Conservation (phyloP, 179 eudicot genomes). For the Pouteria campechiana region DNA sequence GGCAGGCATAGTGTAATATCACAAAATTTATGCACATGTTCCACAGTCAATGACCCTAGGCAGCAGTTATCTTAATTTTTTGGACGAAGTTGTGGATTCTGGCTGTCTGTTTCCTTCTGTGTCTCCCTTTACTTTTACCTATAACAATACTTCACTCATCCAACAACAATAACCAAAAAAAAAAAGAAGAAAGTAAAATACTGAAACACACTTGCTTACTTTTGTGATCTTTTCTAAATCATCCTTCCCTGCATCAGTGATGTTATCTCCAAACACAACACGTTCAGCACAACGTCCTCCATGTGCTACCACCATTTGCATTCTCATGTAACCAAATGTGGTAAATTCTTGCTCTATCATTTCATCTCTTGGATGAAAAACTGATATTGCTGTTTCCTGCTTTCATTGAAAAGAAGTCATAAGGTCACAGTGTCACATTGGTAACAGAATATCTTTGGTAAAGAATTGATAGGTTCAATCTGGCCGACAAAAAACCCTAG, state of each 20-base stretch:
- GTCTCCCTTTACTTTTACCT: too few species aligned
- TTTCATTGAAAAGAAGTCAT: constrained; percentile 6
- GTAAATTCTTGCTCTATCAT: constrained; percentile 71
- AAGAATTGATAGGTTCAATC: too few species aligned
- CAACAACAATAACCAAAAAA: background rate
- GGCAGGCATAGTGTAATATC: too few species aligned
- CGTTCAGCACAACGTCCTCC: constrained; percentile 96
- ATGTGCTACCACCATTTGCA: constrained; percentile 99
- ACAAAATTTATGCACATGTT: too few species aligned
- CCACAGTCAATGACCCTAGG: too few species aligned
- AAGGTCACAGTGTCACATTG: too few species aligned
- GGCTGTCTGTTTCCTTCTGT: too few species aligned
- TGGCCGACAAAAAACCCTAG: too few species aligned
- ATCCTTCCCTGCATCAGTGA: constrained; percentile 85
- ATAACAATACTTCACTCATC: background rate
- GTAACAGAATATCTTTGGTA: too few species aligned
- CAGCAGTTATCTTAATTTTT: too few species aligned
- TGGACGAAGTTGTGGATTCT: too few species aligned
- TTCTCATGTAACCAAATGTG: constrained; percentile 90
- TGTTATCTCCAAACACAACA: constrained; percentile 74
- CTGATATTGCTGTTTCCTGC: constrained; percentile 95
- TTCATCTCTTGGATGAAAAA: constrained; percentile 90
- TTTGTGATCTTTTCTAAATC: constrained; percentile 80
- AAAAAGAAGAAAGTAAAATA: background rate
- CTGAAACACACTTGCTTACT: constrained; percentile 16